Base-by-base conservation (phyloP, 31 red algal genomes). In the Asparagopsis taxiformis region DNA sequence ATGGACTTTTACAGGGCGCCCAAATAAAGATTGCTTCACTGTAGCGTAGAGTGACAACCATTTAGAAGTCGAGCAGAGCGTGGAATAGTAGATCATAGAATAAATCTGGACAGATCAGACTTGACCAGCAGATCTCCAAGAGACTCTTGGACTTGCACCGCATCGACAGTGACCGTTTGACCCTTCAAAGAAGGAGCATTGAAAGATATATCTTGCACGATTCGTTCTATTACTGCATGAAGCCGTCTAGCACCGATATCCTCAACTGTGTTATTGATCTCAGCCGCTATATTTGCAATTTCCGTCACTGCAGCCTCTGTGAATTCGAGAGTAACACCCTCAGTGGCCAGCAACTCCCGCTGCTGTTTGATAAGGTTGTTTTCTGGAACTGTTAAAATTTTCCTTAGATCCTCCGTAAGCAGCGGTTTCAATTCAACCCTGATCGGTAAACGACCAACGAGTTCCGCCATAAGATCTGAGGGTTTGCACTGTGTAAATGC, bases 371-470 rank as follows among this genome's bases (percentile, higher is more conserved):
- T 80, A 38, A 96, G 58, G 46, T 85, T 87, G 48, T 78, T 88
- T 48, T 85, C 93, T 23, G 93, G 93, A 32, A 72, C 93, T 3
- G 88, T 91, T 20, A 96, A 60, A 53, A 96, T 96, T 24, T 79
- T 81, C 36, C 71, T 67, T 52, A 96, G 48, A 68, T 96, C 93
- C 15, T 62, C 65, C 48, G 85, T 82, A 0, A 56, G 61, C 6
- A 96, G 70, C 21, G 79, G 71, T 31, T 82, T 65, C 62, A 96
- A 64, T 33, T 91, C 93, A 5, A 96, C 93, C 17, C 87, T 80
- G 54, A 96, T 96, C 9, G 93, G 93, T 9, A 96, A 67, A n/a
- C 93, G 79, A 20, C 93, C 93, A 35, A 87, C 73, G n/a, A 96
- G 53, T 69, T 96, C 93, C 33, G 93, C 88, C 88, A 96, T 91